Evolutionary conservation across 2,329 filamentous ascomycete species (phyloP).

Genomic region (Allantophomopsis lycopodina): DNA sequence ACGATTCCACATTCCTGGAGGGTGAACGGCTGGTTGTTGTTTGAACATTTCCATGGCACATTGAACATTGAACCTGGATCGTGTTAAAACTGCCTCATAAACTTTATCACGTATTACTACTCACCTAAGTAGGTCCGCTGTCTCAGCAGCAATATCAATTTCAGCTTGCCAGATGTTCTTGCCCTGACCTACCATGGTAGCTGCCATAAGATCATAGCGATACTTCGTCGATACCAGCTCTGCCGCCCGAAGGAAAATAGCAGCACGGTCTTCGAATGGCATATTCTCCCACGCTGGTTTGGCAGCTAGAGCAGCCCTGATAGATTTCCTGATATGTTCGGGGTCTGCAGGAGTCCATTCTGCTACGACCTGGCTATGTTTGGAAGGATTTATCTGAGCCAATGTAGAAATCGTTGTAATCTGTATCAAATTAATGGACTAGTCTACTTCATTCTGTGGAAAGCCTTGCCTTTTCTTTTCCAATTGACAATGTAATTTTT

Average conservation of each 20-base stretch:
- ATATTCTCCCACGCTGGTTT: constrained; percentile 76
- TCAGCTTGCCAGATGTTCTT: constrained; percentile 99
- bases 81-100: no score
- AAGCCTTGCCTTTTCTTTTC: no score
- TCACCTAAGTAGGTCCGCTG: constrained; percentile 89
- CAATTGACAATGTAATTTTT: no score
- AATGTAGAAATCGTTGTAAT: no score
- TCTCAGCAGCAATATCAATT: constrained; percentile 87
- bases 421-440: no score
- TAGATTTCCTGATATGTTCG: constrained; percentile 64
- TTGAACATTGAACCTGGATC: constrained; percentile 85
- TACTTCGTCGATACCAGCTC: constrained; percentile 87
- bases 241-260: constrained; percentile 90
- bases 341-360: constrained; percentile 73
- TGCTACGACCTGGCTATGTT: constrained; percentile 64
- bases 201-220: constrained; percentile 90
- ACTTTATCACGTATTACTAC: no score
- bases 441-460: no score
- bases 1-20: constrained; percentile 80
- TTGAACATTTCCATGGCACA: constrained; percentile 86
- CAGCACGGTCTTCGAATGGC: constrained; percentile 81
- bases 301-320: constrained; percentile 73
- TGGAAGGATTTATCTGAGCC: constrained; percentile 57
- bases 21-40: constrained; percentile 75
- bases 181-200: constrained; percentile 90